Evolutionary conservation across 2,329 filamentous ascomycete genomes (phyloP).

Genomic region (Monascus ruber): DNA sequence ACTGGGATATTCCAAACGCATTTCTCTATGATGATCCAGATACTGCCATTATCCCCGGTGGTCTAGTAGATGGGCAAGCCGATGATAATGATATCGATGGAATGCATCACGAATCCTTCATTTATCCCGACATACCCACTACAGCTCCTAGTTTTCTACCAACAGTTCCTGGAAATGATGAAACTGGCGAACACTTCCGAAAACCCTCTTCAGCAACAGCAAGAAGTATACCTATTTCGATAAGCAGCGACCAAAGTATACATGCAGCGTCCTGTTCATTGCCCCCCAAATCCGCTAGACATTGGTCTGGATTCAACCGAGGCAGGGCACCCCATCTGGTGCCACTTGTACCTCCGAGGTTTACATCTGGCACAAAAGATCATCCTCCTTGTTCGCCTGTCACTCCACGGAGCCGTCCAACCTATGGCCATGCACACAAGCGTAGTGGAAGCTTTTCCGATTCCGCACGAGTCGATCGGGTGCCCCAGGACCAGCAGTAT

Average conservation of each 20-base stretch:
- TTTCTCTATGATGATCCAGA: conserved; percentile 47
- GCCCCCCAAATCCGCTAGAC: conserved; percentile 37
- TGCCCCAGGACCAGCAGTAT: conserved; percentile 34
- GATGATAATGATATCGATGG: conserved; percentile 25
- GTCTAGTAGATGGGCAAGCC: conserved; percentile 42
- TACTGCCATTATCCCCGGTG: conserved; percentile 62
- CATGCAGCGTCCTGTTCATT: conserved; percentile 51
- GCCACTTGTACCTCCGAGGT: conserved; percentile 22
- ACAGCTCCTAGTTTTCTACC: conserved; percentile 2
- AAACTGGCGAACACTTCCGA: conserved; percentile 17
- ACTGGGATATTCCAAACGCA: conserved; percentile 69
- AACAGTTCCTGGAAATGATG: background rate
- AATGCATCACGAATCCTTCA: conserved; percentile 6
- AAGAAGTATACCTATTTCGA: conserved; percentile 25
- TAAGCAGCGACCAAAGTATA: conserved; percentile 40
- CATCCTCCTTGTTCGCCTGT: conserved; percentile 19
- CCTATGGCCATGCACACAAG: conserved; percentile 52
- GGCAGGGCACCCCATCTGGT: conserved; percentile 32
- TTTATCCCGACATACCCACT: conserved; percentile 9
- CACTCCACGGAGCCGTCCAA: conserved; percentile 34
- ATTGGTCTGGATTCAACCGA: conserved; percentile 19
- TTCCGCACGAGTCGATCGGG: conserved; percentile 59
- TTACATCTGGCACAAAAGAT: conserved; percentile 17
- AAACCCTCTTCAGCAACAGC: conserved; percentile 25
- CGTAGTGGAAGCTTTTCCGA: conserved; percentile 81